Evolutionary conservation across 2,329 filamentous ascomycete genomes (phyloP).

Genomic region (Periconia digitata): DNA sequence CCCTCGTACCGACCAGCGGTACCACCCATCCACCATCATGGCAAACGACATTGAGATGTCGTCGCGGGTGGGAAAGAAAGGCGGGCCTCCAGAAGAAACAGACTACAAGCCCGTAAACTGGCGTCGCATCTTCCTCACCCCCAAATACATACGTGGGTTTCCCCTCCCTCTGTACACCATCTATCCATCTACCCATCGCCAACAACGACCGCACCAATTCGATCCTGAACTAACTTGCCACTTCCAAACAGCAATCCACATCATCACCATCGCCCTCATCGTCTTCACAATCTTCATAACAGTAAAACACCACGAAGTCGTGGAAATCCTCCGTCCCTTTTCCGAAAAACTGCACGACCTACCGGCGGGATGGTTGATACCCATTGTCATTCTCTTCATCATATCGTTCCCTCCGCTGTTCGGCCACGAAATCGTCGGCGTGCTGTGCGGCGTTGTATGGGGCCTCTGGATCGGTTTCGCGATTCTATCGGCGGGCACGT

Average conservation of each 20-base stretch:
- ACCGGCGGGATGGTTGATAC: conserved; percentile 39
- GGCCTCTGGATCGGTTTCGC: conserved; percentile 39
- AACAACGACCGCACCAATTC: too few relatives aligned
- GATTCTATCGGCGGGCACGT: conserved; percentile 37
- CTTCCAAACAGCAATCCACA: conserved; percentile 41
- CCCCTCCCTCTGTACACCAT: background rate
- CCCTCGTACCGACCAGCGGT: too few relatives aligned
- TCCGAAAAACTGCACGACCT: conserved; percentile 38
- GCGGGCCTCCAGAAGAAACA: conserved; percentile 27
- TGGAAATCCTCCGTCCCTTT: conserved; percentile 37
- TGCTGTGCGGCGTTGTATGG: conserved; percentile 39
- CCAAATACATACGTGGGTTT: conserved; percentile 39
- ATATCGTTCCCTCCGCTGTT: conserved; percentile 41
- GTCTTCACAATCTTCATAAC: conserved; percentile 32
- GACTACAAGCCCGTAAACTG: conserved; percentile 37
- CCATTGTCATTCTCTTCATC: conserved; percentile 34
- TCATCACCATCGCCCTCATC: conserved; percentile 28
- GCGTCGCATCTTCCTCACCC: conserved; percentile 36
- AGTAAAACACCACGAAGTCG: conserved; percentile 34
- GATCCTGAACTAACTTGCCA: too few relatives aligned
- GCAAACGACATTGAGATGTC: conserved; percentile 35
- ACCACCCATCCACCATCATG: conserved; percentile 4
- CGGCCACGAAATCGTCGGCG: conserved; percentile 36
- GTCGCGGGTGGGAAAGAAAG: conserved; percentile 12
- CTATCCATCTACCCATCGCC: too few relatives aligned